Base-by-base conservation (phyloP, 1,284 basidiomycete species). In the Paramarasmius palmivorus region DNA sequence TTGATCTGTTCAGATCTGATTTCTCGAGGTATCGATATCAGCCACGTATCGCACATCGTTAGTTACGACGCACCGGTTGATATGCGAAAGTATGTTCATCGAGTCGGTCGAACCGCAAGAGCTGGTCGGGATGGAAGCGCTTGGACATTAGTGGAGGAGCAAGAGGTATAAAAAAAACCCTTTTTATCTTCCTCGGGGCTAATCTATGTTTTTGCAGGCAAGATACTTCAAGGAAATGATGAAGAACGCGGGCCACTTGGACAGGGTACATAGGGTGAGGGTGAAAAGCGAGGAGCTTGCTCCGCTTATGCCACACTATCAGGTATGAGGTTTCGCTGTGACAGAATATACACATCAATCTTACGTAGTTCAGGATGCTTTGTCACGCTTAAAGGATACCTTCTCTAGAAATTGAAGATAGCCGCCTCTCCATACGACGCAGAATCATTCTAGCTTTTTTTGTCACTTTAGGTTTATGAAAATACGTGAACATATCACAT, bases 11-110 rank as follows among this genome's bases (percentile, higher is more conserved):
- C 95, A 2, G 96, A 99, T 73, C 77, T 99, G 17, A 92, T 98
- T 56, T 92, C 96, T 8, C 86, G 97, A 57, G 97, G 96, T n/a
- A 94, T 98, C 56, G 97, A 99, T 68, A 89, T 99, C 54, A 91
- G 88, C 48, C 83, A 92, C 55, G 93, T 98, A 41, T 83, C 85
- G 10, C 91, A 98, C 70, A 96, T 98, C 26, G 82, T 99, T 37
- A 94, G 87, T 59, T 98, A 98, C 70, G 96, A 98, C 69, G 87
- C 87, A 2, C 95, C 96, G 1, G 82, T 98, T n/a, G 96, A 98
- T 66, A 92, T 97, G 82, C 84, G 93, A 48, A 98, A 98, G 70
- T 98, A 99, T 65, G 92, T 99, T 17, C 96, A 99, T 69, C 88
- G 96, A 45, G 95, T 95, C 0, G 96, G 96, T 17, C 81, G 96